Evolutionary conservation across 192 early-diverging fungal species (phyloP).

Genomic region (Linnemannia hyalina): DNA sequence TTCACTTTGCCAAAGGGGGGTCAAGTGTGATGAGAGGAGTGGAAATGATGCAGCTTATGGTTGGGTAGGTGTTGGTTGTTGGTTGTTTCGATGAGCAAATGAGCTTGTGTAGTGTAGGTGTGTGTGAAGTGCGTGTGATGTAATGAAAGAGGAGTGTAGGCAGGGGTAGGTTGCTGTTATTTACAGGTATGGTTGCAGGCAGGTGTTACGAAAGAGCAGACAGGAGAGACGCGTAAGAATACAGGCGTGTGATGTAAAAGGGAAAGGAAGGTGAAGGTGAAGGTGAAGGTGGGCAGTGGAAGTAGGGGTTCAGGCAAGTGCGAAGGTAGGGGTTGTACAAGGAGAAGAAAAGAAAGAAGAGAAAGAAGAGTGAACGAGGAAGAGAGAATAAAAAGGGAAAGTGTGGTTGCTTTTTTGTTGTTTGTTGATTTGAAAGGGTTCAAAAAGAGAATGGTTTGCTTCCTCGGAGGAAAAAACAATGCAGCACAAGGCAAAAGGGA

Average conservation of each 20-base stretch:
- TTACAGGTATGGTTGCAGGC: background rate
- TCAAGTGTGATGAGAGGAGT: background rate
- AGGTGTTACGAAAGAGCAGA: background rate
- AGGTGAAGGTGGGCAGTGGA: background rate
- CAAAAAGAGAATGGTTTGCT: too few species aligned
- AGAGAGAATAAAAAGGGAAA: background rate
- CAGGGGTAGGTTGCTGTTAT: background rate
- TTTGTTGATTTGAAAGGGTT: too few species aligned
- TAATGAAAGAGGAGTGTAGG: background rate
- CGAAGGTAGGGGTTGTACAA: background rate
- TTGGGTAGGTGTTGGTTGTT: too few species aligned
- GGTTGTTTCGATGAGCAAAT: too few species aligned
- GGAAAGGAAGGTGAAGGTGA: background rate
- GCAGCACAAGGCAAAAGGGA: too few species aligned
- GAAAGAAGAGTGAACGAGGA: background rate
- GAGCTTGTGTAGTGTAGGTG: background rate
- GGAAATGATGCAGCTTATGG: too few species aligned
- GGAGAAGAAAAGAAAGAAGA: background rate
- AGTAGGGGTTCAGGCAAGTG: background rate
- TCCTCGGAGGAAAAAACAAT: slow-evolving; percentile 8
- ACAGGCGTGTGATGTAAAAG: background rate
- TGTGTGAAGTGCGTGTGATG: background rate
- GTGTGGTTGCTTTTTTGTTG: too few species aligned
- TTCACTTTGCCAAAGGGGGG: background rate
- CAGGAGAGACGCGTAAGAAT: background rate